A percentile compares a stretch with the other conserved stretches of the same genome.
These are phyloP conservation scores for Suillus spraguei DNA, from an alignment of 768 basidiomycete species.

Conservation along the genomic window DNA sequence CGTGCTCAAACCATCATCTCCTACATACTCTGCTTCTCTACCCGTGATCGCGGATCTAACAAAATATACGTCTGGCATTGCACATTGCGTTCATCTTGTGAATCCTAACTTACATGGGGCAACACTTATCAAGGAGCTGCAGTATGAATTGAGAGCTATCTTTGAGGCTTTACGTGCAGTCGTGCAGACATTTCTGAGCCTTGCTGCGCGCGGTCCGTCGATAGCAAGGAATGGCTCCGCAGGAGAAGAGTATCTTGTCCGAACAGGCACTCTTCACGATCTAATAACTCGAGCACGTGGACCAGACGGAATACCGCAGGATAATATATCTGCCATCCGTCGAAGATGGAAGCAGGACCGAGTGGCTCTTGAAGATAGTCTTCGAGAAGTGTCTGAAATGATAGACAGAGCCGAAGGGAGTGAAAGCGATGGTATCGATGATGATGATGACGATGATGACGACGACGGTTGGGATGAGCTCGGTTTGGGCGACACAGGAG, in stretches of 20 bases:
- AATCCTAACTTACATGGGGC: conserved; percentile 43
- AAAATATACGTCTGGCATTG: conserved; percentile 48
- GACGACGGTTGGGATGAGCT: conserved; percentile 72
- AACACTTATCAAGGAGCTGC: conserved; percentile 48
- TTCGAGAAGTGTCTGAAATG: conserved; percentile 60
- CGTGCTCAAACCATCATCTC: conserved; percentile 58
- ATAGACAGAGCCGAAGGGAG: conserved; percentile 40
- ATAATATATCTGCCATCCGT: conserved; percentile 60
- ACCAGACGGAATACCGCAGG: conserved; percentile 50
- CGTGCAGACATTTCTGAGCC: conserved; percentile 43
- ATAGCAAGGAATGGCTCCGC: conserved; percentile 24
- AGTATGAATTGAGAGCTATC: conserved; percentile 41
- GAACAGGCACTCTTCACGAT: conserved; percentile 62
- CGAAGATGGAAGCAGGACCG: conserved; percentile 53
- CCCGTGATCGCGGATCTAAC: conserved; percentile 56
- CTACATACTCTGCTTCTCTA: conserved; percentile 52
- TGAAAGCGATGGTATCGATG: conserved; percentile 31
- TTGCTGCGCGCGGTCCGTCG: conserved; percentile 27
- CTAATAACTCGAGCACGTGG: conserved; percentile 53
- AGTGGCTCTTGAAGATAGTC: conserved; percentile 61
- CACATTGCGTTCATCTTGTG: conserved; percentile 53
- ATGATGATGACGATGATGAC: not conserved
- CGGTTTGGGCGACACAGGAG: conserved; percentile 43
- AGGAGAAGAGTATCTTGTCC: conserved; percentile 54
- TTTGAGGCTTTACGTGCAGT: conserved; percentile 48